These are phyloP conservation scores for Aschersonia sp. DNA, from an alignment of 2,329 filamentous ascomycete species.

Conservation along the genomic window DNA sequence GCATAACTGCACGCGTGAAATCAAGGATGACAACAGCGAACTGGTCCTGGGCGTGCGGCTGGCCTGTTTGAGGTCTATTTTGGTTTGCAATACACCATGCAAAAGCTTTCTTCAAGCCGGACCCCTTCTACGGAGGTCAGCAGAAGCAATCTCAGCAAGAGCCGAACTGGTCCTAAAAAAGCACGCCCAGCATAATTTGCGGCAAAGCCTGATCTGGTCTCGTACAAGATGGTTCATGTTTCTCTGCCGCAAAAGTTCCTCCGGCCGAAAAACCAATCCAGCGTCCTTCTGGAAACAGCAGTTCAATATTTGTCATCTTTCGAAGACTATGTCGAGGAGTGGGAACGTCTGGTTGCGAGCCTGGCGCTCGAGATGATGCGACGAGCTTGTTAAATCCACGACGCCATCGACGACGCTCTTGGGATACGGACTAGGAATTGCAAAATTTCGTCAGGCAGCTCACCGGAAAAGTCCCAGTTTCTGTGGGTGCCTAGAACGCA, in stretches of 20 bases:
- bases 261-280: constrained; percentile 3
- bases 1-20: too few relatives aligned
- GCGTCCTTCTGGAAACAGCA: constrained; percentile 1
- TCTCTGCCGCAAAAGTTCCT: constrained; percentile 16
- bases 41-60: too few relatives aligned
- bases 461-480: constrained; percentile 5
- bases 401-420: not conserved
- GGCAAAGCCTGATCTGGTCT: too few relatives aligned
- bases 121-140: too few relatives aligned
- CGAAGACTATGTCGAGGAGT: not conserved
- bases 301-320: constrained; percentile 1
- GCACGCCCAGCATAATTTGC: too few relatives aligned
- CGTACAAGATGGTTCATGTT: constrained; percentile 10
- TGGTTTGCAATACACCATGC: too few relatives aligned
- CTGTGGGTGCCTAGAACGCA: constrained; percentile 20
- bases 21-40: too few relatives aligned
- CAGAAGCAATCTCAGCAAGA: too few relatives aligned
- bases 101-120: too few relatives aligned
- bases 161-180: too few relatives aligned
- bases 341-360: not conserved
- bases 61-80: too few relatives aligned
- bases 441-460: not conserved
- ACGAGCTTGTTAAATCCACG: not conserved
- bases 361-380: not conserved
- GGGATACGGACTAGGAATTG: not conserved